phyloP scores from a whole-genome alignment of 139 green algal genomes.

The Haematococcus lacustris region DNA sequence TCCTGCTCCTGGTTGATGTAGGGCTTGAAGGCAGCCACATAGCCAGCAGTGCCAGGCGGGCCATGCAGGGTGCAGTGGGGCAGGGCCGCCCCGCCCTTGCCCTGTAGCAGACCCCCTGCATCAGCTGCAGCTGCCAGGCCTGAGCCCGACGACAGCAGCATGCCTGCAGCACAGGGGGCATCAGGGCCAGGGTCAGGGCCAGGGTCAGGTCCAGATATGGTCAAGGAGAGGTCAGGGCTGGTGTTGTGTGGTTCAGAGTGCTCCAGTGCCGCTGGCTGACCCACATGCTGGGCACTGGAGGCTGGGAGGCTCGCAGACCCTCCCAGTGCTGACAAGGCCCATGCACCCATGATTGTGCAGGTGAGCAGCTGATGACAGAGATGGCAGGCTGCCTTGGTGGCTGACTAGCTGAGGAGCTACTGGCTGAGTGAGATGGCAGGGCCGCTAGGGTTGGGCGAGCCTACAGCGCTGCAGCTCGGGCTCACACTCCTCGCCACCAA shows the following conservation, averaged over 20 bases:
- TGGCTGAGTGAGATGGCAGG: no score
- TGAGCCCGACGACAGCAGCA: slow-evolving; percentile 44
- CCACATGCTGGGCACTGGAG: neutral
- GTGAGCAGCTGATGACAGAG: neutral
- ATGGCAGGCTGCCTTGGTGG: no score
- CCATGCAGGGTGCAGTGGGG: slow-evolving; percentile 19
- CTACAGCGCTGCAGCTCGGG: neutral
- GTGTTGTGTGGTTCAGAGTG: neutral
- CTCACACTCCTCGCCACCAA: neutral
- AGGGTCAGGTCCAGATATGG: neutral
- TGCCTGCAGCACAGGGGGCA: no score
- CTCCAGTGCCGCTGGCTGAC: no score
- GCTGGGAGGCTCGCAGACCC: neutral
- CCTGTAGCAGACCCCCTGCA: slow-evolving; percentile 24
- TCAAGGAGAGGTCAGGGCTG: neutral
- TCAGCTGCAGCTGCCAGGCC: neutral
- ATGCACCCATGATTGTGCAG: neutral
- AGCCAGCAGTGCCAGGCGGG: slow-evolving; percentile 35
- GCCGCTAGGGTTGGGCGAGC: no score
- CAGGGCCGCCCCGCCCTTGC: neutral
- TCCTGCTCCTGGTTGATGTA: no score
- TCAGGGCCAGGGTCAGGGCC: no score
- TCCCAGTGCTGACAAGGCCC: neutral
- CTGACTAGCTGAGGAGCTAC: no score
- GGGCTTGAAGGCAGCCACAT: neutral